Evolutionary conservation across 2,329 filamentous ascomycete genomes (phyloP), one percentile per base, ranked within the genome.

Genomic region (Fusarium odoratissimum): DNA sequence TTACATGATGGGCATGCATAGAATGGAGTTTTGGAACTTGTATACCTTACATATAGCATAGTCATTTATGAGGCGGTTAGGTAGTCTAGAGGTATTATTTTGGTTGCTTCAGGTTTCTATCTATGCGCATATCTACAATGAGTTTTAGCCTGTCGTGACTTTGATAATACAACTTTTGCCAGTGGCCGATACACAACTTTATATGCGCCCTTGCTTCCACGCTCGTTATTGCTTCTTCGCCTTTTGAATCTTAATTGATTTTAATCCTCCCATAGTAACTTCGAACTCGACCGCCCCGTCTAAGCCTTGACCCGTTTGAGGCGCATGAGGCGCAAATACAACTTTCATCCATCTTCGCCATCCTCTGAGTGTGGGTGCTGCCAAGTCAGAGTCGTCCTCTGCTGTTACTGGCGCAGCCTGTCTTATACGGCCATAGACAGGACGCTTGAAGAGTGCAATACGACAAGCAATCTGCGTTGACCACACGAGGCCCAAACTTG

Each of bases 401-500:
- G 79, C 79, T 35, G 77, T 79, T 30, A 76, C 75, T 38, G 83
- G 82, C 70, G 81, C 79, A 62, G 79, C 66, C 74, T 80, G 76
- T 71, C 79, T 76, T 79, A 79, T 69, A 58, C 80, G 71, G 6
- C 83, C 84, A 66, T 87, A 85, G 79, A 90, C 78, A 80, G 92
- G 90, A 54, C 90, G 85, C 78, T 95, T 95, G 78, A 95, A 90
- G 57, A 98, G 84, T 2, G 93, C 94, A 66, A 98, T 90, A 16
- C 95, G 92, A 75, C 91, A 91, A 2, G 93, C 90, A 54, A 98
- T 90, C 84, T 98, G 95, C 35, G 95, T 95, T 6, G 94, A 91
- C 95, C 95, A 98, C 16, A 97, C 92, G 12, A 97, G 86, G 1
- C 95, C 95, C 30, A 98, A 83, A 11, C 93, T 93, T 0, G 95